These are phyloP conservation scores for Oryza glumipatula DNA, from an alignment of 176 grass and related monocot species.

Conservation along the genomic window DNA sequence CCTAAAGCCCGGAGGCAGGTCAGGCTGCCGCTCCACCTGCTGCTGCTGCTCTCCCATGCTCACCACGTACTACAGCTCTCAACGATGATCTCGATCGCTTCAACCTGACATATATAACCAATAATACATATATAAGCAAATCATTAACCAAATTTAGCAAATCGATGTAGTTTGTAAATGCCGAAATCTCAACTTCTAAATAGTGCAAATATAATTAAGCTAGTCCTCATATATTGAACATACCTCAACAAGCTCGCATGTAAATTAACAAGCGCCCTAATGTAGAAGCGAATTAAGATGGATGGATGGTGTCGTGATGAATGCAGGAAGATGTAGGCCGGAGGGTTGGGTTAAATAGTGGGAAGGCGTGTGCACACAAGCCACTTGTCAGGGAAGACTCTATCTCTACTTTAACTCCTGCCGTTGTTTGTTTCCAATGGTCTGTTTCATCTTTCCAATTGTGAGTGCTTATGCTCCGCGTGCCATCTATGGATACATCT, in stretches of 20 bases:
- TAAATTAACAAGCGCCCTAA: neutral
- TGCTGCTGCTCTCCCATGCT: slow-evolving; percentile 46
- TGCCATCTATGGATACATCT: neutral
- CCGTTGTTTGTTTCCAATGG: neutral
- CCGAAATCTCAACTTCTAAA: too few relatives aligned
- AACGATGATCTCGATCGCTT: neutral
- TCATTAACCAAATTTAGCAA: too few relatives aligned
- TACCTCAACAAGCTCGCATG: neutral
- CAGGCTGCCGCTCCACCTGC: neutral
- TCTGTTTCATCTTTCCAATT: neutral
- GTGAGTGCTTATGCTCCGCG: neutral
- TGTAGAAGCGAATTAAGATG: neutral
- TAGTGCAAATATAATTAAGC: too few relatives aligned
- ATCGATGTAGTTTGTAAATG: neutral
- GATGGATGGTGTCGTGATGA: neutral
- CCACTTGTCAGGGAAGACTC: neutral
- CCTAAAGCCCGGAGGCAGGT: slow-evolving; percentile 59
- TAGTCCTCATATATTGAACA: too few relatives aligned
- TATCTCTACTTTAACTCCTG: neutral
- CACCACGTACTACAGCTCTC: neutral
- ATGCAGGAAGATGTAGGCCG: neutral
- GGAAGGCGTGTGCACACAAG: neutral
- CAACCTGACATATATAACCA: neutral
- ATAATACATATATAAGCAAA: neutral
- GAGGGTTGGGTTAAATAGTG: slow-evolving; percentile 1